phyloP scores from a whole-genome alignment of 2,329 filamentous ascomycete species.

The Pezicula rhizophila region DNA sequence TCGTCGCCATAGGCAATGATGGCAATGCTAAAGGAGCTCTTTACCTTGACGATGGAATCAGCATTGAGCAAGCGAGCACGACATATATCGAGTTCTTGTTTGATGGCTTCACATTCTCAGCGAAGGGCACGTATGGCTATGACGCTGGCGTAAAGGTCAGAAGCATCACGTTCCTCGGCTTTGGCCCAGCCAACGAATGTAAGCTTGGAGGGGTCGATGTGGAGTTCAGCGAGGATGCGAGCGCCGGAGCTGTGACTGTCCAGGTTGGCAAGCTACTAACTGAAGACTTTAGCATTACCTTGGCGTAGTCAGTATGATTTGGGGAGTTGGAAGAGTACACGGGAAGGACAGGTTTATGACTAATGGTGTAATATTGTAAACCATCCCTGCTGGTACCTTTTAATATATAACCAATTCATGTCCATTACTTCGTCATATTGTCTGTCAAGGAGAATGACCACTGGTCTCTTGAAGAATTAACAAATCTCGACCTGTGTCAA shows the following conservation, averaged over 20 bases:
- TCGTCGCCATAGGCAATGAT: conserved; percentile 58
- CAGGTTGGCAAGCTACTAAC: conserved; percentile 8
- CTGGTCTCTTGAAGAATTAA: too few relatives aligned
- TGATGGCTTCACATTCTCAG: conserved; percentile 41
- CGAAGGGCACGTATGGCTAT: conserved; percentile 50
- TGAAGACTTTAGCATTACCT: conserved; percentile 8
- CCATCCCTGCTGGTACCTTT: too few relatives aligned
- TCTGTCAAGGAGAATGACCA: too few relatives aligned
- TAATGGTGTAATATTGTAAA: too few relatives aligned
- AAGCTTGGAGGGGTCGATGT: conserved; percentile 3
- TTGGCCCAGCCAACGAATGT: conserved; percentile 5
- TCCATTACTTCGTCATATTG: too few relatives aligned
- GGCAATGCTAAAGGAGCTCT: conserved; percentile 61
- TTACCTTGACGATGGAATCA: conserved; percentile 75
- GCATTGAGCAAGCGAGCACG: conserved; percentile 50
- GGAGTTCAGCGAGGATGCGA: conserved; percentile 1
- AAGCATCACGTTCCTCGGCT: conserved; percentile 45
- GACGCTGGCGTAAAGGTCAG: conserved; percentile 35
- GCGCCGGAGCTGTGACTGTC: conserved; percentile 8
- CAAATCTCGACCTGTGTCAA: too few relatives aligned
- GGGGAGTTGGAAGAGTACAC: too few relatives aligned
- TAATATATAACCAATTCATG: too few relatives aligned
- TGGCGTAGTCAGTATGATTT: too few relatives aligned
- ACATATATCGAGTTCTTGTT: conserved; percentile 57
- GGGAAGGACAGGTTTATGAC: too few relatives aligned